Conservation (phyloP, 139 green algal genomes). For the Zygnema cylindricum region DNA sequence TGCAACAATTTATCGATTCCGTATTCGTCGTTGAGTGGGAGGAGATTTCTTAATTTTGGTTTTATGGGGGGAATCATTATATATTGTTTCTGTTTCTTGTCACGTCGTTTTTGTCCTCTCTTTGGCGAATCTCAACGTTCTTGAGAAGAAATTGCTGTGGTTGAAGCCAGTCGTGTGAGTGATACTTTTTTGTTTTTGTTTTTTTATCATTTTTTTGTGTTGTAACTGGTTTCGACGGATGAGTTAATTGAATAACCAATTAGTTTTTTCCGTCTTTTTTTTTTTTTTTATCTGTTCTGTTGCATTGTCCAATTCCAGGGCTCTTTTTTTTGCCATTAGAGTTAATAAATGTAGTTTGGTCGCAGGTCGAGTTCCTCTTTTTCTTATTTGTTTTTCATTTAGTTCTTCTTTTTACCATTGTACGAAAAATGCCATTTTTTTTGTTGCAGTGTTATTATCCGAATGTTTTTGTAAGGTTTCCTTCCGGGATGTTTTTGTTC, state of each 20-base stretch:
- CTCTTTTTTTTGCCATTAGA: no score
- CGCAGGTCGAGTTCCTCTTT: no score
- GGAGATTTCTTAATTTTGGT: background rate
- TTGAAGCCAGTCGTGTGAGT: slow-evolving; percentile 26
- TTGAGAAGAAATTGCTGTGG: slow-evolving; percentile 48
- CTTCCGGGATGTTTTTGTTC: slow-evolving; percentile 53
- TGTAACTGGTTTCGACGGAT: no score
- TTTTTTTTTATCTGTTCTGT: no score
- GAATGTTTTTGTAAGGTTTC: slow-evolving; percentile 34
- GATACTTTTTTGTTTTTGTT: background rate
- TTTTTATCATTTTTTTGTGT: no score
- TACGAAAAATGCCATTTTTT: no score
- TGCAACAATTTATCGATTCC: slow-evolving; percentile 45
- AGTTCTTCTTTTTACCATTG: no score
- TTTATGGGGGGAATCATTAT: slow-evolving; percentile 20
- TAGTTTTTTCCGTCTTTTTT: no score
- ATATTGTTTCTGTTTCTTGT: slow-evolving; percentile 51
- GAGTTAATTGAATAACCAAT: no score
- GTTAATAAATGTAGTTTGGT: no score
- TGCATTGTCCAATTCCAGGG: no score
- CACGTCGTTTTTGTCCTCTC: slow-evolving; percentile 53
- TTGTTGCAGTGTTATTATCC: slow-evolving; percentile 1
- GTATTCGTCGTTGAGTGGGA: slow-evolving; percentile 24
- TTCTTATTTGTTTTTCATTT: background rate
- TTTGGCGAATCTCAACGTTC: slow-evolving; percentile 39